Conservation (phyloP, 768 basidiomycete genomes). For the Cantharellus cinnabarinus region DNA sequence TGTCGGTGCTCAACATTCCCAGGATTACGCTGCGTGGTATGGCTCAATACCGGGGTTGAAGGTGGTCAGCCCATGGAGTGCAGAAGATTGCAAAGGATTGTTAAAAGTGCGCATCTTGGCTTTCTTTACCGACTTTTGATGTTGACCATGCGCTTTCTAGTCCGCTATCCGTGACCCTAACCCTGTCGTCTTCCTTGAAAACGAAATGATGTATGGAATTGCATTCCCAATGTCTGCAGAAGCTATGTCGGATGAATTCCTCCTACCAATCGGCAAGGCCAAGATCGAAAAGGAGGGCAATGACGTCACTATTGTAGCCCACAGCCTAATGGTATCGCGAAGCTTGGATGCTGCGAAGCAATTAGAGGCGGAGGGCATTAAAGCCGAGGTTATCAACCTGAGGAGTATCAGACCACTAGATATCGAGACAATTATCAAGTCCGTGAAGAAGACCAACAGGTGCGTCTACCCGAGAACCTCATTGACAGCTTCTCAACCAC, state of each 20-base stretch:
- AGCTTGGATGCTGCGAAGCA: constrained; percentile 84
- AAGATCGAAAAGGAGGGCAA: constrained; percentile 86
- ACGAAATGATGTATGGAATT: constrained; percentile 97
- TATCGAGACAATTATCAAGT: constrained; percentile 89
- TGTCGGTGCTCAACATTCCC: constrained; percentile 93
- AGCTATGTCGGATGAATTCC: constrained; percentile 87
- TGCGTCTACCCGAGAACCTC: constrained; percentile 16
- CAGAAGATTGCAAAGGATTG: constrained; percentile 98
- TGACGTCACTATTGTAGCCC: constrained; percentile 90
- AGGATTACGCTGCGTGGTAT: constrained; percentile 94
- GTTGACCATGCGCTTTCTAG: constrained; percentile 19
- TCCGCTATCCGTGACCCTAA: constrained; percentile 96
- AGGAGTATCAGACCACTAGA: constrained; percentile 91
- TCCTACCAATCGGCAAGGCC: constrained; percentile 91
- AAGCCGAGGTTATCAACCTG: constrained; percentile 95
- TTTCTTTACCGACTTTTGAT: neutral
- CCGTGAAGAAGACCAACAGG: constrained; percentile 98
- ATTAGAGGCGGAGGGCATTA: constrained; percentile 89
- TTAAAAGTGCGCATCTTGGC: constrained; percentile 44
- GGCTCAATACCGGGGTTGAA: constrained; percentile 87
- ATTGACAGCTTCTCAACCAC: neutral
- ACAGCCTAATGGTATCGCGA: constrained; percentile 96
- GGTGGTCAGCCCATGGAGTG: constrained; percentile 91
- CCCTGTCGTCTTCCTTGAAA: constrained; percentile 96
- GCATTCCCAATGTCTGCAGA: constrained; percentile 91